Conservation (phyloP, 805 yeast species). For the Vanderwaltozyma verrucispora region DNA sequence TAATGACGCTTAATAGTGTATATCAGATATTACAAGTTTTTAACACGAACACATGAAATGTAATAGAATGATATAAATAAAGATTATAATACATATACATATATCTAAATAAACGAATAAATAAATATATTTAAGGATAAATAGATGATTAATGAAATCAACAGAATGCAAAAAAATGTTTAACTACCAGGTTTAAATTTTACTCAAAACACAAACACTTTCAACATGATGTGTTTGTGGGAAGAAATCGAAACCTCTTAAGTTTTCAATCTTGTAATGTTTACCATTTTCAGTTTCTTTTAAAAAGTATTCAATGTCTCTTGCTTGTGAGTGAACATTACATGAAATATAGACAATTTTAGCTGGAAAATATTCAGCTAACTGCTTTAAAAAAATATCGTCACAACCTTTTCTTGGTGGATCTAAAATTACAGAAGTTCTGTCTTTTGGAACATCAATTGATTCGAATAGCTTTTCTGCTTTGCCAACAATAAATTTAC, state of each 20-base stretch:
- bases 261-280: conserved; percentile 62
- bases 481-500: conserved; percentile 80
- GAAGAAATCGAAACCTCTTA: conserved; percentile 93
- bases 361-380: conserved; percentile 73
- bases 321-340: conserved; percentile 95
- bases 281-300: conserved; percentile 52
- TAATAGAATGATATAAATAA: no score
- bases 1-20: no score
- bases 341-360: conserved; percentile 91
- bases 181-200: no score
- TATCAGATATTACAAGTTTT: no score
- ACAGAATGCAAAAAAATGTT: no score
- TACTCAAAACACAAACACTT: conserved; percentile 63
- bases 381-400: conserved; percentile 72
- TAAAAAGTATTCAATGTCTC: conserved; percentile 80
- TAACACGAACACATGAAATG: no score
- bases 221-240: conserved; percentile 93
- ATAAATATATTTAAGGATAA: no score
- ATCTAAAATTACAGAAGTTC: conserved; percentile 86
- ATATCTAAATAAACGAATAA: no score
- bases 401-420: conserved; percentile 98
- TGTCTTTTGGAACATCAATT: conserved; percentile 60
- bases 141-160: no score
- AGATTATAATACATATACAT: no score
- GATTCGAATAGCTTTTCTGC: conserved; percentile 82